These are phyloP conservation scores for Diplodia mutila DNA, from an alignment of 2,329 filamentous ascomycete species.

Conservation along the genomic window DNA sequence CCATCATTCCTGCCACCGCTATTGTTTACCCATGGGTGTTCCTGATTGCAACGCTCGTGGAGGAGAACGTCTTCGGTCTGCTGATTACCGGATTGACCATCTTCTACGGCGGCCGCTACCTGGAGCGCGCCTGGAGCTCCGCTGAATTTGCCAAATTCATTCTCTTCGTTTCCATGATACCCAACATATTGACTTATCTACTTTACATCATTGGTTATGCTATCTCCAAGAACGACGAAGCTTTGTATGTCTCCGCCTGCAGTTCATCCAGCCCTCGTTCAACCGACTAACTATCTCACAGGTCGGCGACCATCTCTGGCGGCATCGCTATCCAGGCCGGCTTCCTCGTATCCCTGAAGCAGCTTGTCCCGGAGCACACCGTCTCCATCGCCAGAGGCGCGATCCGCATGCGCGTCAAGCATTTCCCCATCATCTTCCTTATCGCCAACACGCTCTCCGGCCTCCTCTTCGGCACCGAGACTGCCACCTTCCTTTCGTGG, in stretches of 20 bases:
- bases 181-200: slow-evolving; percentile 76
- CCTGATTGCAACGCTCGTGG: slow-evolving; percentile 81
- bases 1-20: slow-evolving; percentile 80
- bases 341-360: slow-evolving; percentile 96
- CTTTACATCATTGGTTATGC: slow-evolving; percentile 75
- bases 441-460: slow-evolving; percentile 71
- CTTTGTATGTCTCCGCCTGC: slow-evolving; percentile 62
- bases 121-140: slow-evolving; percentile 94
- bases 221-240: slow-evolving; percentile 67
- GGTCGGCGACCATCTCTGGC: slow-evolving; percentile 81
- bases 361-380: slow-evolving; percentile 95
- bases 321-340: slow-evolving; percentile 87
- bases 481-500: slow-evolving; percentile 76
- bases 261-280: background rate
- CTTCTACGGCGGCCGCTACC: slow-evolving; percentile 90
- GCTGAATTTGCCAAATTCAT: slow-evolving; percentile 91
- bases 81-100: slow-evolving; percentile 75
- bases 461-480: slow-evolving; percentile 68
- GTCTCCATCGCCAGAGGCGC: slow-evolving; percentile 90
- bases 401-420: slow-evolving; percentile 83
- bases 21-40: slow-evolving; percentile 94
- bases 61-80: slow-evolving; percentile 90
- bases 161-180: slow-evolving; percentile 73
- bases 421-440: slow-evolving; percentile 76
- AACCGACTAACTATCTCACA: slow-evolving; percentile 32